These are phyloP conservation scores for Brasilioporus rufonigricans DNA, from an alignment of 768 basidiomycete genomes.

Conservation along the genomic window DNA sequence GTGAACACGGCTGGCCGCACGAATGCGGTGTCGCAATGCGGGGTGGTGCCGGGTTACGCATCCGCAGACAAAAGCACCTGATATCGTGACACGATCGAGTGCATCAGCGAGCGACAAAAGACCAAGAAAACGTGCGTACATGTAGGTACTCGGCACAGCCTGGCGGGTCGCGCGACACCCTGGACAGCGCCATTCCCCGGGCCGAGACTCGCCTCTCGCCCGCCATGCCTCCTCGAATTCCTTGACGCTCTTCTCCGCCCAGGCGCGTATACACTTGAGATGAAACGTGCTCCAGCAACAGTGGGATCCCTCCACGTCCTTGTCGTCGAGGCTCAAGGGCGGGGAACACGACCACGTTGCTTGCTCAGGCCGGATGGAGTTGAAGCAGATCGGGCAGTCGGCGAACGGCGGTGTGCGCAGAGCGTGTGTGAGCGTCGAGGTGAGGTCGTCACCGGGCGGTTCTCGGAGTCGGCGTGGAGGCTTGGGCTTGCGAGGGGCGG, in stretches of 20 bases:
- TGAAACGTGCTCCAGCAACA: constrained; percentile 94
- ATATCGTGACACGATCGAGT: background rate
- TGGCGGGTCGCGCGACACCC: constrained; percentile 85
- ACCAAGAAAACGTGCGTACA: constrained; percentile 35
- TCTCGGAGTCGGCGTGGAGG: constrained; percentile 8
- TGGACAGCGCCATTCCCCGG: constrained; percentile 90
- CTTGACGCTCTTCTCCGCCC: constrained; percentile 82
- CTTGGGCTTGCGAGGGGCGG: background rate
- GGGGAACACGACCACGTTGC: constrained; percentile 88
- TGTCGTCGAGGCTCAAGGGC: constrained; percentile 21
- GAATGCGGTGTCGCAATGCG: constrained; percentile 75
- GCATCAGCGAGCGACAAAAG: background rate
- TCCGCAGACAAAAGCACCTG: constrained; percentile 84
- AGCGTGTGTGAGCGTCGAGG: constrained; percentile 64
- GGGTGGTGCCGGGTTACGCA: constrained; percentile 66
- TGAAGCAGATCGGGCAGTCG: constrained; percentile 86
- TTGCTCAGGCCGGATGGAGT: constrained; percentile 71
- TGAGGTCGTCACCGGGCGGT: constrained; percentile 58
- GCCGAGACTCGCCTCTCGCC: constrained; percentile 61
- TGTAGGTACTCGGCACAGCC: constrained; percentile 61
- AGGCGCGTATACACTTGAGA: constrained; percentile 82
- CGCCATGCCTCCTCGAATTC: constrained; percentile 71
- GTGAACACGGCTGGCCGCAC: constrained; percentile 68
- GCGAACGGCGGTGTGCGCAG: constrained; percentile 69
- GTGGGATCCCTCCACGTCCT: constrained; percentile 36